Conservation (phyloP, 129 eudicot species). For the Chrysanthemum seticuspe region DNA sequence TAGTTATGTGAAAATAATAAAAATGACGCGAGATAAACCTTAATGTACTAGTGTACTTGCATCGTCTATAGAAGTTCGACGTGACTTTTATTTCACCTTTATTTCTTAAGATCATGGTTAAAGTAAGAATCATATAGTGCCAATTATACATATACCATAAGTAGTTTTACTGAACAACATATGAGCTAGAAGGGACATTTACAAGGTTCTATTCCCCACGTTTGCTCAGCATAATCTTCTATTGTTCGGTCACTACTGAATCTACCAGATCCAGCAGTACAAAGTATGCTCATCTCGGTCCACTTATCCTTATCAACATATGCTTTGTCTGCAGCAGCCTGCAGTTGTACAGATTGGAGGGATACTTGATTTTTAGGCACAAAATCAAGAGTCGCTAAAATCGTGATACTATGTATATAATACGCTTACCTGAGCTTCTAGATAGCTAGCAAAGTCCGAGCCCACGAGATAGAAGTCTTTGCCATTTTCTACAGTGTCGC, state of each 20-base stretch:
- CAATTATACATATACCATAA: constrained; percentile 17
- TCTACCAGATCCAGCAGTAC: constrained; percentile 53
- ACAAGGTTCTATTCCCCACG: constrained; percentile 66
- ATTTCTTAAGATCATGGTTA: background rate
- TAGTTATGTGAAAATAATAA: too few species aligned
- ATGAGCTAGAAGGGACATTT: constrained; percentile 47
- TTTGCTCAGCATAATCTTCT: constrained; percentile 50
- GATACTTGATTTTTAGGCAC: background rate
- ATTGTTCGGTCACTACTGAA: constrained; percentile 60
- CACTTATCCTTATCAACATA: constrained; percentile 50
- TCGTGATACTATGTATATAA: background rate
- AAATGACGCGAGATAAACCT: too few species aligned
- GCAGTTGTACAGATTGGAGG: constrained; percentile 7
- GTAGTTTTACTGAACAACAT: constrained; percentile 24
- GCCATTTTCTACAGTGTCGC: constrained; percentile 50
- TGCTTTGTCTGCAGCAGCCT: constrained; percentile 56
- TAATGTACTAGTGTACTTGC: too few species aligned
- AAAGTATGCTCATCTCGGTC: constrained; percentile 54
- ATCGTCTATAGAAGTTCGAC: too few species aligned
- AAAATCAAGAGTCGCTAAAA: background rate
- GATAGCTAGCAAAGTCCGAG: constrained; percentile 54
- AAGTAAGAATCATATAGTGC: constrained; percentile 8
- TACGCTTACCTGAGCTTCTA: constrained; percentile 57
- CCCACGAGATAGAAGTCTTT: constrained; percentile 58
- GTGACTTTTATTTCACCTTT: too few species aligned